Evolutionary conservation across 2,329 filamentous ascomycete species (phyloP).

Genomic region (Didymosphaeria variabile): DNA sequence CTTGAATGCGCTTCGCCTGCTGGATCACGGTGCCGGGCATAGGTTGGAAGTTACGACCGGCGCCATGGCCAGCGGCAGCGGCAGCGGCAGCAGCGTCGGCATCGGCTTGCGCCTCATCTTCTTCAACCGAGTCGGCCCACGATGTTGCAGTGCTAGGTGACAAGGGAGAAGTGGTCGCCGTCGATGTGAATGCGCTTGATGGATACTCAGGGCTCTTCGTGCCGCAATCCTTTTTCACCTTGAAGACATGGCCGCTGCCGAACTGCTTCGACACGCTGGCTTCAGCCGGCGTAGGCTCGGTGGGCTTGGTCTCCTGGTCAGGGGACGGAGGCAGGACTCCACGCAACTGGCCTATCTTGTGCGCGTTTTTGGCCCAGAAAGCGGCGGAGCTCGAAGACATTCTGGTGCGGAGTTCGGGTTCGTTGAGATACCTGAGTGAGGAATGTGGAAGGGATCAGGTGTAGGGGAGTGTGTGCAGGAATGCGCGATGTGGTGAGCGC

Average conservation of each 20-base stretch:
- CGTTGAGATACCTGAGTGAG: neutral
- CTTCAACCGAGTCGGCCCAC: constrained; percentile 10
- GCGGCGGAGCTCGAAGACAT: neutral
- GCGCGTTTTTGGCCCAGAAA: constrained; percentile 1
- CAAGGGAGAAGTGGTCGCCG: neutral
- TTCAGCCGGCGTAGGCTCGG: neutral
- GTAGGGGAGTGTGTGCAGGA: neutral
- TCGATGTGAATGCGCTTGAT: neutral
- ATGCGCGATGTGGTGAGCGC: neutral
- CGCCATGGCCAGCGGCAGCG: neutral
- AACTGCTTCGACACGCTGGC: neutral
- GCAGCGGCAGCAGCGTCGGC: neutral
- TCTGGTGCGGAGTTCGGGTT: too few relatives aligned
- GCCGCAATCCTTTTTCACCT: neutral
- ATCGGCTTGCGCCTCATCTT: neutral
- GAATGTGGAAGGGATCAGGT: neutral
- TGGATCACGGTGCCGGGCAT: neutral
- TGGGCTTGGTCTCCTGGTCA: neutral
- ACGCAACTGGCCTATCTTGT: constrained; percentile 1
- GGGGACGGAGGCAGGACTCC: neutral
- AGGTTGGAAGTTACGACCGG: neutral
- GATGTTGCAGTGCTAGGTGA: neutral
- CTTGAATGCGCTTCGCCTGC: neutral
- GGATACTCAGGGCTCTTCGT: neutral
- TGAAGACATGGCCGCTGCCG: neutral